These are phyloP conservation scores for Brasilioporus rufonigricans DNA, from an alignment of 768 basidiomycete genomes.

Conservation along the genomic window DNA sequence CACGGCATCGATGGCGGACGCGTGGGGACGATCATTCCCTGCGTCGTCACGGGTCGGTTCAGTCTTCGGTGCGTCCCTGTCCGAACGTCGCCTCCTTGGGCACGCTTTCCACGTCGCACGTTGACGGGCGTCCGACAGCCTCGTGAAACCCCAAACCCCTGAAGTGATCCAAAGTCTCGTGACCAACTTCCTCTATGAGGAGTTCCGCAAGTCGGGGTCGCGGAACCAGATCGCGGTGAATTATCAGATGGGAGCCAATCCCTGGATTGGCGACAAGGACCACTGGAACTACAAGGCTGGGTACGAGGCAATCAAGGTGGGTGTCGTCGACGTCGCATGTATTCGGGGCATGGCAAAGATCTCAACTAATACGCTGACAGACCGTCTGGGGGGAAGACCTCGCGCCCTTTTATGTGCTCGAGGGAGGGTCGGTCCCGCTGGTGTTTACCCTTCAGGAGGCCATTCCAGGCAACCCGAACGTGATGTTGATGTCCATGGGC, in stretches of 20 bases:
- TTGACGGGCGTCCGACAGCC: slow-evolving; percentile 31
- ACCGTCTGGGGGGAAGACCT: slow-evolving; percentile 23
- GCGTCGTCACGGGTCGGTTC: background rate
- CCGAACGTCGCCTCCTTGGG: too few species aligned
- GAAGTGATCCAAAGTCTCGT: slow-evolving; percentile 67
- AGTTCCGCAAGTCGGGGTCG: slow-evolving; percentile 76
- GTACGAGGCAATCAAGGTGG: slow-evolving; percentile 68
- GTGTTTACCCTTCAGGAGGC: slow-evolving; percentile 84
- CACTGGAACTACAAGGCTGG: slow-evolving; percentile 92
- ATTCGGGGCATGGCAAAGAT: background rate
- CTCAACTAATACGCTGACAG: background rate
- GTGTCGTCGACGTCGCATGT: background rate
- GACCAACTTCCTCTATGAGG: slow-evolving; percentile 57
- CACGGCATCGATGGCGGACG: slow-evolving; percentile 2
- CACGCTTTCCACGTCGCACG: background rate
- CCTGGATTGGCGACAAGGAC: slow-evolving; percentile 76
- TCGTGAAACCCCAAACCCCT: slow-evolving; percentile 80
- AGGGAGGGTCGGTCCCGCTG: slow-evolving; percentile 87
- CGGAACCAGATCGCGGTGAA: slow-evolving; percentile 76
- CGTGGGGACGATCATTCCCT: slow-evolving; percentile 1
- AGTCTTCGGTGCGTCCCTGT: background rate
- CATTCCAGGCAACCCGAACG: slow-evolving; percentile 61
- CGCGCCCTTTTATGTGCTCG: slow-evolving; percentile 70
- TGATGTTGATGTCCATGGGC: slow-evolving; percentile 85
- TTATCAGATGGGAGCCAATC: slow-evolving; percentile 68